phyloP scores from a whole-genome alignment of 331 rosid species.

The Prunus yedoensis region DNA sequence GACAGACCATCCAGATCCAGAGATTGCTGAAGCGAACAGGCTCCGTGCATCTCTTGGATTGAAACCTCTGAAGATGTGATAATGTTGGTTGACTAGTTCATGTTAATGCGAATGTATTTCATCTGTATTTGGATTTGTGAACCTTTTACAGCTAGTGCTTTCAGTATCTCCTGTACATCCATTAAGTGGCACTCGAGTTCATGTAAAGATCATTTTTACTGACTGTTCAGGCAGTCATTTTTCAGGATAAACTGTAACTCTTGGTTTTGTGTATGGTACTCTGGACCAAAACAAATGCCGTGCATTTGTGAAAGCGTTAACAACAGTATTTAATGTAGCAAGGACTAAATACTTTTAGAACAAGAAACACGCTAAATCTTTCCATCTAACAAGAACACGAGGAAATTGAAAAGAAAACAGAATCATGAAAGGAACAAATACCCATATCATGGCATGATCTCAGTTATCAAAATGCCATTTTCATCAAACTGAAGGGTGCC shows the following conservation, averaged over 20 bases:
- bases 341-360: too few relatives aligned
- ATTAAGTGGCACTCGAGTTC: neutral
- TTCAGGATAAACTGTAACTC: too few relatives aligned
- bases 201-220: neutral
- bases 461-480: constrained; percentile 36
- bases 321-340: too few relatives aligned
- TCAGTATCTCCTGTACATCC: constrained; percentile 1
- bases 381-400: neutral
- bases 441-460: constrained; percentile 11
- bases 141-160: neutral
- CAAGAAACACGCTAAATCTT: neutral
- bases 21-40: constrained; percentile 87
- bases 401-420: neutral
- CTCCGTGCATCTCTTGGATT: constrained; percentile 79
- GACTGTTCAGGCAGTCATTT: too few relatives aligned
- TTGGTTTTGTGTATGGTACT: too few relatives aligned
- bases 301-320: too few relatives aligned
- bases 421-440: neutral
- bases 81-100: neutral
- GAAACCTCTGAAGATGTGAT: constrained; percentile 62
- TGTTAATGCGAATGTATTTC: neutral
- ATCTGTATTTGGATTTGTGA: neutral
- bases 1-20: constrained; percentile 85
- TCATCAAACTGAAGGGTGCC: constrained; percentile 38
- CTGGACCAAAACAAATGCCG: too few relatives aligned